Evolutionary conservation across 140 eudicot genomes (phyloP).

Genomic region (Erigeron philadelphicus): DNA sequence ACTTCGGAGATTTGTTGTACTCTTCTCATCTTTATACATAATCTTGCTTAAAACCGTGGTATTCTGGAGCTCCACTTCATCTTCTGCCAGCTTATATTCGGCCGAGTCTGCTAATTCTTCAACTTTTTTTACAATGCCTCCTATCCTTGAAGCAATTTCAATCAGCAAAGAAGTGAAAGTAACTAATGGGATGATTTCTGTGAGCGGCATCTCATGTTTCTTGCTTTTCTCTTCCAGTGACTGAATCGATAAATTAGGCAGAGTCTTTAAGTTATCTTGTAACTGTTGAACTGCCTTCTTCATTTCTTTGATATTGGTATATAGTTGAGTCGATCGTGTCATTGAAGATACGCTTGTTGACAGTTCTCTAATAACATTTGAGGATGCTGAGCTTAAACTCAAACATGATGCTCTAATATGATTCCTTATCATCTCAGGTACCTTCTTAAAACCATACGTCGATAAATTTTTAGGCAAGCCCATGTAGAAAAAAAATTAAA

Average conservation of each 20-base stretch:
- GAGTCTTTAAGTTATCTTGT: slow-evolving; percentile 40
- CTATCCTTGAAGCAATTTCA: slow-evolving; percentile 54
- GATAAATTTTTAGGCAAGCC: not conserved
- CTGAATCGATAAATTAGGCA: slow-evolving; percentile 27
- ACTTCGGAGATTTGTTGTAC: too few species aligned
- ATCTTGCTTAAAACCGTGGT: not conserved
- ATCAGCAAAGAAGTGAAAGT: slow-evolving; percentile 49
- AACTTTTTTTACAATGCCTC: slow-evolving; percentile 37
- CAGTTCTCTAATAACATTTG: slow-evolving; percentile 50
- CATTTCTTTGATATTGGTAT: slow-evolving; percentile 39
- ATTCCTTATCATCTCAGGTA: slow-evolving; percentile 45
- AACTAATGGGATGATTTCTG: slow-evolving; percentile 45
- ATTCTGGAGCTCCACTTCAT: slow-evolving; percentile 15
- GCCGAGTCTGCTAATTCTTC: slow-evolving; percentile 50
- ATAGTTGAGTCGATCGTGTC: slow-evolving; percentile 47
- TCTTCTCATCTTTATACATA: not conserved
- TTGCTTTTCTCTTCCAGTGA: not conserved
- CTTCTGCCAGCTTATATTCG: slow-evolving; percentile 33
- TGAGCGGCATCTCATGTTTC: not conserved
- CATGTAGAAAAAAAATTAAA: not conserved
- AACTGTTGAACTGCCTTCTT: slow-evolving; percentile 39
- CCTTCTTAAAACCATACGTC: slow-evolving; percentile 23
- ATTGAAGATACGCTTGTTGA: slow-evolving; percentile 36
- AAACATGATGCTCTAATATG: slow-evolving; percentile 45
- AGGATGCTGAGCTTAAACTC: slow-evolving; percentile 35